Conservation (phyloP, 75 land plant genomes). For the Selaginella tamariscina region DNA sequence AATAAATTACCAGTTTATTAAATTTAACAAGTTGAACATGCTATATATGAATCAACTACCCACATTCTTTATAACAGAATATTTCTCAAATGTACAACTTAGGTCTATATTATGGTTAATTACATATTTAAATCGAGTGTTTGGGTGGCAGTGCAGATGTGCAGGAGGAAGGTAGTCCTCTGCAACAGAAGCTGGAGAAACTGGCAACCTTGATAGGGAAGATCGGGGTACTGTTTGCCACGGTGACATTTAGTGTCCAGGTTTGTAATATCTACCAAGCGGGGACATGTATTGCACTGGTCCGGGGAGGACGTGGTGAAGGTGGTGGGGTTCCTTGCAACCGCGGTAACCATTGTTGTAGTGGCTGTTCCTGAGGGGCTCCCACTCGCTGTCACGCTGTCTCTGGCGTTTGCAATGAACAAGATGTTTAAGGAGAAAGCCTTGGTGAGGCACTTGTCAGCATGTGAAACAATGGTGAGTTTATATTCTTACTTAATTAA, state of each 20-base stretch:
- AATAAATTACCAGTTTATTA: no score
- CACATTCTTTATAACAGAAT: no score
- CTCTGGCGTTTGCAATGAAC: slow-evolving; percentile 6
- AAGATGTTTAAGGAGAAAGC: slow-evolving; percentile 2
- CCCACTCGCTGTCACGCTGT: slow-evolving; percentile 7
- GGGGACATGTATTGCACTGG: neutral
- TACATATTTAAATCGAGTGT: no score
- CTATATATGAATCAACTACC: no score
- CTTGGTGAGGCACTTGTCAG: slow-evolving; percentile 5
- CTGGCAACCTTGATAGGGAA: slow-evolving; percentile 8
- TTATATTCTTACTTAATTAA: no score
- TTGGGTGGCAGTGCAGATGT: no score
- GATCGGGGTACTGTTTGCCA: neutral
- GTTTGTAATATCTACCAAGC: slow-evolving; percentile 1
- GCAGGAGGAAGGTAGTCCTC: slow-evolving; percentile 16
- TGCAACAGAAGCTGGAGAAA: slow-evolving; percentile 1
- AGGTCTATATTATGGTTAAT: no score
- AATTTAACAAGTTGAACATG: no score
- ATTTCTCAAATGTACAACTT: no score
- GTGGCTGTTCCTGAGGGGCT: slow-evolving; percentile 10
- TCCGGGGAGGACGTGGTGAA: neutral
- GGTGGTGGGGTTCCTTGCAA: neutral
- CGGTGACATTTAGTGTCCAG: neutral
- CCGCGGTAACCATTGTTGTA: neutral
- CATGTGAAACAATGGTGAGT: slow-evolving; percentile 14